Evolutionary conservation across 805 yeast genomes (phyloP).

Genomic region (Diddensiella transvaalensis): DNA sequence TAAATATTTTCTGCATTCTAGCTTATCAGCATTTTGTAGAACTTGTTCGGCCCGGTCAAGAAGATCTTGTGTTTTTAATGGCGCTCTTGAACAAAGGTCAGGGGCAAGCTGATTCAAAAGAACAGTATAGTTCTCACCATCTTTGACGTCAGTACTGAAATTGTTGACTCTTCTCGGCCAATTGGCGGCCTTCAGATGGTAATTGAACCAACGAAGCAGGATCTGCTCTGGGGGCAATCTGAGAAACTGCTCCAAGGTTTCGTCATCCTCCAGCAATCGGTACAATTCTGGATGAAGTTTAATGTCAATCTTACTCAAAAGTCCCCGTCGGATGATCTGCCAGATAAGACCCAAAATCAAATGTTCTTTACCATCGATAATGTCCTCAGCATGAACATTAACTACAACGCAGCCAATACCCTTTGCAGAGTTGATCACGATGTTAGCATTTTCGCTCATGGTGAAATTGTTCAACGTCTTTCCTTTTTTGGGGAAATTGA

Average conservation of each 20-base stretch:
- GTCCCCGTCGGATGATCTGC: constrained; percentile 97
- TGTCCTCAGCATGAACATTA: constrained; percentile 95
- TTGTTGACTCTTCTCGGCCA: constrained; percentile 83
- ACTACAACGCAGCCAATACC: constrained; percentile 99
- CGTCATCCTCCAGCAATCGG: constrained; percentile 91
- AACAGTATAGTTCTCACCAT: constrained; percentile 93
- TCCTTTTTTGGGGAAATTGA: constrained; percentile 79
- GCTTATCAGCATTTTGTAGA: constrained; percentile 79
- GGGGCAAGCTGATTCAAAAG: constrained; percentile 87
- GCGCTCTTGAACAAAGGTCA: constrained; percentile 71
- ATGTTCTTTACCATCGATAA: constrained; percentile 95
- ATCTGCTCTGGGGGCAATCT: constrained; percentile 98
- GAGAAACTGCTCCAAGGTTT: constrained; percentile 92
- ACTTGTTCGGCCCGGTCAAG: constrained; percentile 83
- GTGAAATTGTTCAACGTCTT: constrained; percentile 88
- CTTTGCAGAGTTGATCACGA: constrained; percentile 96
- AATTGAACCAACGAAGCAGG: constrained; percentile 94
- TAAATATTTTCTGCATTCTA: constrained; percentile 89
- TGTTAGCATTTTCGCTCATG: constrained; percentile 95
- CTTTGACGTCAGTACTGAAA: constrained; percentile 82
- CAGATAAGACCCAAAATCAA: constrained; percentile 91
- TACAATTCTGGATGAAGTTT: constrained; percentile 95
- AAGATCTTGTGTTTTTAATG: constrained; percentile 74
- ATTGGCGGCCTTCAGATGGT: constrained; percentile 88
- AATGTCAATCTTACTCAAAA: constrained; percentile 91